Evolutionary conservation across 257 asterid genomes (phyloP).

Genomic region (Primulina tabacum): DNA sequence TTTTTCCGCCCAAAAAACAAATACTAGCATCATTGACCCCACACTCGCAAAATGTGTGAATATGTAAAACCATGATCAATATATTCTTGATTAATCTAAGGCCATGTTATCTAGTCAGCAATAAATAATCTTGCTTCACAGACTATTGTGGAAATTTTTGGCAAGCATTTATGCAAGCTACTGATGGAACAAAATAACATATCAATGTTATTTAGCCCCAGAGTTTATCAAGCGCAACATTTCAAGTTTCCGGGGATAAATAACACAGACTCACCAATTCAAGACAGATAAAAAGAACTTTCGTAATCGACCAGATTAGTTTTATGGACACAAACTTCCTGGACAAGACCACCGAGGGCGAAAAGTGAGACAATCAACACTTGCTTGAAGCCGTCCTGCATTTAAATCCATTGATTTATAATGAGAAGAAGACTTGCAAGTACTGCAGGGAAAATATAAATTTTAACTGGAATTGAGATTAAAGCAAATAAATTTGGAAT

Average conservation of each 20-base stretch:
- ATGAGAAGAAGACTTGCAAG: not conserved
- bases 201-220: not conserved
- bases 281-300: not conserved
- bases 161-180: not conserved
- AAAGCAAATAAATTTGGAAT: not conserved
- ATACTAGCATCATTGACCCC: no score
- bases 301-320: not conserved
- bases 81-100: no score
- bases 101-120: no score
- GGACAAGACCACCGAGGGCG: not conserved
- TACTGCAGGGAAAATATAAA: not conserved
- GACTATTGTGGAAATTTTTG: not conserved
- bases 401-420: slow-evolving; percentile 8
- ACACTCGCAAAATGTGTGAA: no score
- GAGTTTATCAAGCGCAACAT: not conserved
- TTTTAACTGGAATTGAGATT: not conserved
- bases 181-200: not conserved
- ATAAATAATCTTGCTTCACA: no score
- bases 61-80: no score
- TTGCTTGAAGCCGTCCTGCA: slow-evolving; percentile 49
- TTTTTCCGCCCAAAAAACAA: no score
- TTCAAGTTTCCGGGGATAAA: not conserved
- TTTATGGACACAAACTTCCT: not conserved
- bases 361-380: slow-evolving; percentile 26
- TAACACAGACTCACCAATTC: not conserved